These are phyloP conservation scores for Chlorella variabilis DNA, from an alignment of 163 green algal species.

Conservation along the genomic window DNA sequence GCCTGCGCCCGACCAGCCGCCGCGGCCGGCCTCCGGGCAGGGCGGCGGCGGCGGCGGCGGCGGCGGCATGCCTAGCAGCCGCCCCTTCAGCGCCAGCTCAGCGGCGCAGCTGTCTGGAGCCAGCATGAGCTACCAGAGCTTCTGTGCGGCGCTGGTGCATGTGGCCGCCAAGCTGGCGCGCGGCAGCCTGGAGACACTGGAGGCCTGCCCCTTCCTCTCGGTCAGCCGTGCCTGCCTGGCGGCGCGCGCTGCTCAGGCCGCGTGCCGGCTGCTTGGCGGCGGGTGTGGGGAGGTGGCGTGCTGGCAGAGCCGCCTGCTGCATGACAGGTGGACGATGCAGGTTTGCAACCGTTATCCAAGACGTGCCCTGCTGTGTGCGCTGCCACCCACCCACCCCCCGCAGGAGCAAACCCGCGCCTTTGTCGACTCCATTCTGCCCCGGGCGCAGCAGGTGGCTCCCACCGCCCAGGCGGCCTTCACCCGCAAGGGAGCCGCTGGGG, in stretches of 20 bases:
- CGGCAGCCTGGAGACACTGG: not conserved
- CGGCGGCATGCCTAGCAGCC: slow-evolving; percentile 3
- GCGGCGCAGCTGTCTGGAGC: not conserved
- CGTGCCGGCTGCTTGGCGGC: not conserved
- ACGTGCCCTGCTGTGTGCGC: too few species aligned
- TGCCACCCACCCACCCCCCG: too few species aligned
- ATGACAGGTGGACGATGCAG: too few species aligned
- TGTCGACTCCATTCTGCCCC: slow-evolving; percentile 5
- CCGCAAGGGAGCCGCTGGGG: not conserved
- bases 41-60: too few species aligned
- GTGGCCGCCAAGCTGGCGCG: slow-evolving; percentile 24
- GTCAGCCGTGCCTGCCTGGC: too few species aligned
- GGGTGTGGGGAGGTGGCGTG: too few species aligned
- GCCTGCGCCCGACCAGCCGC: slow-evolving; percentile 1
- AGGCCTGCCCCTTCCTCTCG: slow-evolving; percentile 35
- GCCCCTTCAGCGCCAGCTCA: slow-evolving; percentile 15
- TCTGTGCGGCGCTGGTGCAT: slow-evolving; percentile 36
- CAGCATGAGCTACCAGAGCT: slow-evolving; percentile 21
- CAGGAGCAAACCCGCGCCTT: slow-evolving; percentile 31
- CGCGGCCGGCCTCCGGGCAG: too few species aligned
- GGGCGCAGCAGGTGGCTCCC: slow-evolving; percentile 11
- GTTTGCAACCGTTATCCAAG: too few species aligned
- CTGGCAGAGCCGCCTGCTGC: too few species aligned
- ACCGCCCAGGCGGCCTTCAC: not conserved
- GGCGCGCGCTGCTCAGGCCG: too few species aligned